These are phyloP conservation scores for Polyporus tsugae DNA, from an alignment of 1,284 basidiomycete species.

Conservation along the genomic window DNA sequence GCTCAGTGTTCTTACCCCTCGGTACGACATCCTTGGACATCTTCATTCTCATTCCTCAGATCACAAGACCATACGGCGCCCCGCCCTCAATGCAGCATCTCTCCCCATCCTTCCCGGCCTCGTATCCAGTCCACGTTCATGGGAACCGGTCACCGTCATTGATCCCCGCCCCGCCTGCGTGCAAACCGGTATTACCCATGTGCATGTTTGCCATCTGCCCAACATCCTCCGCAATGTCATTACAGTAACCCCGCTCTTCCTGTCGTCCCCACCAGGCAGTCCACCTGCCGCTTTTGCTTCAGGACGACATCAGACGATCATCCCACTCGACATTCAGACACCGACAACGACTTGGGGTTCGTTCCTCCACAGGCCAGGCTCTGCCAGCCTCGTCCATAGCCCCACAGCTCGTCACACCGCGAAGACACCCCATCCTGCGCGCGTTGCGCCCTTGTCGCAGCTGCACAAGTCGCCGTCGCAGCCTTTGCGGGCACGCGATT, in stretches of 20 bases:
- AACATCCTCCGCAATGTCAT: constrained; percentile 10
- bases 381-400: constrained; percentile 13
- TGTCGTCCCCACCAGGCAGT: constrained; percentile 21
- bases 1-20: constrained; percentile 19
- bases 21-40: constrained; percentile 25
- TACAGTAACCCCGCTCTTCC: constrained; percentile 12
- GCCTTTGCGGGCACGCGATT: constrained; percentile 2
- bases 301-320: constrained; percentile 20
- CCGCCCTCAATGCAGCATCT: constrained; percentile 31
- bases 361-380: constrained; percentile 27
- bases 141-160: constrained; percentile 26
- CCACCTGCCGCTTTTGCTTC: constrained; percentile 11
- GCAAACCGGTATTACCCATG: constrained; percentile 3
- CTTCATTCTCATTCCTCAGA: constrained; percentile 27
- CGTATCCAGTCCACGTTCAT: constrained; percentile 36
- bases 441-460: constrained; percentile 5
- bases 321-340: constrained; percentile 30
- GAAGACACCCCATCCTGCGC: constrained; percentile 18
- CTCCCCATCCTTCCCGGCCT: constrained; percentile 14
- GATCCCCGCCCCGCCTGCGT: constrained; percentile 9
- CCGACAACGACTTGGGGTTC: constrained; percentile 31
- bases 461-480: constrained; percentile 15
- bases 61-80: constrained; percentile 39
- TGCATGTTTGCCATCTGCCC: constrained; percentile 2
- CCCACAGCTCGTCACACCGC: constrained; percentile 18